phyloP scores from a whole-genome alignment of 441 rosid genomes.

The Pelargonium myrrhifolium region DNA sequence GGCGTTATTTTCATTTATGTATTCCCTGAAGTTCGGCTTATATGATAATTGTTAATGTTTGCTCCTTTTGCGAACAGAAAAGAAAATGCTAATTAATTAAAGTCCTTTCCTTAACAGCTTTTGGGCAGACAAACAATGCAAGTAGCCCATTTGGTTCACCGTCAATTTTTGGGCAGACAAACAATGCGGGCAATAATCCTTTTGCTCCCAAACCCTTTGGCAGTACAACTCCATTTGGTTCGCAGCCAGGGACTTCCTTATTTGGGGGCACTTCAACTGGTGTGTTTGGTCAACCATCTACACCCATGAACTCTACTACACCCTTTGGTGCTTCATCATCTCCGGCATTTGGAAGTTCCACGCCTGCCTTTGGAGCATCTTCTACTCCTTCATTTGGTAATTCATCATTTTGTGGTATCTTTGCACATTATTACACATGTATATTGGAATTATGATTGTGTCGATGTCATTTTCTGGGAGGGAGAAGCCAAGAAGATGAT shows the following conservation, averaged over 20 bases:
- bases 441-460: neutral
- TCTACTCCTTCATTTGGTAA: conserved; percentile 47
- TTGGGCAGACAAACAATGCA: conserved; percentile 19
- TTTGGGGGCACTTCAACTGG: conserved; percentile 92
- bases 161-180: conserved; percentile 48
- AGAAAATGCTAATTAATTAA: neutral
- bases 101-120: conserved; percentile 39
- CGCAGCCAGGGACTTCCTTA: conserved; percentile 66
- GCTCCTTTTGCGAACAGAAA: neutral
- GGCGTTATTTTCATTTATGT: neutral
- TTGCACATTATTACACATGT: neutral
- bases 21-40: neutral
- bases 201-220: conserved; percentile 81
- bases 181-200: conserved; percentile 46
- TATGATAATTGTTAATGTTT: neutral
- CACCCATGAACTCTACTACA: conserved; percentile 34
- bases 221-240: conserved; percentile 55
- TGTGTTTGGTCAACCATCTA: conserved; percentile 67
- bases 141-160: conserved; percentile 1
- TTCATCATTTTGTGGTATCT: conserved; percentile 58
- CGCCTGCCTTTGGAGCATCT: conserved; percentile 62
- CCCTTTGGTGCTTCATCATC: conserved; percentile 73
- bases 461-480: neutral
- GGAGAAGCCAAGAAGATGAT: neutral
- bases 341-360: conserved; percentile 57